Evolutionary conservation across 176 grass and related monocot species (phyloP).

Genomic region (Musa troglodytarum): DNA sequence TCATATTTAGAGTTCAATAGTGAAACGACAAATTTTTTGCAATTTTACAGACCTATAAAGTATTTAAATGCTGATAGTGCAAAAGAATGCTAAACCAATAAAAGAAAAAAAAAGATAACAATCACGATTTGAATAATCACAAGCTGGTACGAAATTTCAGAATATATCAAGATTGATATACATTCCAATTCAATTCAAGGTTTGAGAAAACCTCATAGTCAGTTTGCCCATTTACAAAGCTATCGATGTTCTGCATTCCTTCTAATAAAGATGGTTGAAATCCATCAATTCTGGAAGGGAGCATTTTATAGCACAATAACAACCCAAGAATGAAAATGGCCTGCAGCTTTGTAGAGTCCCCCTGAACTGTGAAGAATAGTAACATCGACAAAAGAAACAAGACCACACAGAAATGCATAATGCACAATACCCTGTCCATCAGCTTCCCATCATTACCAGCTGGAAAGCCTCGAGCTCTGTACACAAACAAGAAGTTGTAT

Average conservation of each 20-base stretch:
- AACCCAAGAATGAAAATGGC: slow-evolving; percentile 79
- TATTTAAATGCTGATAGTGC: too few species aligned
- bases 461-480: slow-evolving; percentile 90
- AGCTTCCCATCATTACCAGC: slow-evolving; percentile 93
- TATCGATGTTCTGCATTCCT: slow-evolving; percentile 89
- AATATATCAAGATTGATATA: slow-evolving; percentile 55
- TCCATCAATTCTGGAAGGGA: slow-evolving; percentile 60
- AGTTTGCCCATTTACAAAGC: slow-evolving; percentile 81
- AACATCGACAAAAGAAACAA: slow-evolving; percentile 91
- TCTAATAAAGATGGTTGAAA: slow-evolving; percentile 76
- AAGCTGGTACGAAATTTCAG: too few species aligned
- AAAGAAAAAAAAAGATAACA: too few species aligned
- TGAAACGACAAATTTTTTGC: too few species aligned
- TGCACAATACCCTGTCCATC: slow-evolving; percentile 89
- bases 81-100: too few species aligned
- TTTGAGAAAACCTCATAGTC: slow-evolving; percentile 97
- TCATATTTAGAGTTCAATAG: too few species aligned
- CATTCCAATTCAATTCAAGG: slow-evolving; percentile 79
- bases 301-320: slow-evolving; percentile 73
- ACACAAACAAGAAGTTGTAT: slow-evolving; percentile 98
- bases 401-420: slow-evolving; percentile 97
- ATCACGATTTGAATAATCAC: too few species aligned
- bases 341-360: slow-evolving; percentile 82
- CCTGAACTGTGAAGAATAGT: slow-evolving; percentile 85
- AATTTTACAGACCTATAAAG: too few species aligned